Percentiles rank a stretch among this genome's conserved stretches.
Conservation (phyloP, 257 asterid genomes). For the Nyctanthes arbortristis region DNA sequence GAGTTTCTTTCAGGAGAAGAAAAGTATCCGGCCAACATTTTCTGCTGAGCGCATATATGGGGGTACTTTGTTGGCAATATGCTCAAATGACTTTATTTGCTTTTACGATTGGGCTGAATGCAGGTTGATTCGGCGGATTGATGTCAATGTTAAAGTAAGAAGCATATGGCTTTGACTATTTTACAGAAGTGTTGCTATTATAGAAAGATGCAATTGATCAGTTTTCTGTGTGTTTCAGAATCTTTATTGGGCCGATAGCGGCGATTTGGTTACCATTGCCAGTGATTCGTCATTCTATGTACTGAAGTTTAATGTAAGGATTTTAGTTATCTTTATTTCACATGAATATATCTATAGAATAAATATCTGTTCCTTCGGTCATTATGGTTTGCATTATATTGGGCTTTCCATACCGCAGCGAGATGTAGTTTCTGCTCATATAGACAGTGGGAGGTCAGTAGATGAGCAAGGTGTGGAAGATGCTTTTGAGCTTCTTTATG, state of each 20-base stretch:
- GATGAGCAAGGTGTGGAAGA: slow-evolving; percentile 98
- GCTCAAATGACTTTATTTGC: slow-evolving; percentile 88
- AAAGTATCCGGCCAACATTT: slow-evolving; percentile 92
- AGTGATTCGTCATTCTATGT: slow-evolving; percentile 82
- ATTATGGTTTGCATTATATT: slow-evolving; percentile 15
- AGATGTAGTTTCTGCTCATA: slow-evolving; percentile 88
- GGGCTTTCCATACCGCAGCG: slow-evolving; percentile 58
- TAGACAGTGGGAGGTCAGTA: slow-evolving; percentile 83
- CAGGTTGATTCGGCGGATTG: slow-evolving; percentile 86
- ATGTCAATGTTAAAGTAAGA: slow-evolving; percentile 89
- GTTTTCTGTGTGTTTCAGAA: slow-evolving; percentile 53
- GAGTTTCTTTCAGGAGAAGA: slow-evolving; percentile 76
- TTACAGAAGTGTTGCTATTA: slow-evolving; percentile 22
- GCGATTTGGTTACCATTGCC: slow-evolving; percentile 83
- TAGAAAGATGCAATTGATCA: slow-evolving; percentile 1
- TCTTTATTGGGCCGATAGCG: slow-evolving; percentile 95
- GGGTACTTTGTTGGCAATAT: slow-evolving; percentile 82
- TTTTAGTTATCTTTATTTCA: slow-evolving; percentile 21
- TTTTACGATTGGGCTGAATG: slow-evolving; percentile 95
- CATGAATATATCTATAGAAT: slow-evolving; percentile 12
- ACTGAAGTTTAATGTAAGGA: slow-evolving; percentile 71
- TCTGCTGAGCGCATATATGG: slow-evolving; percentile 92
- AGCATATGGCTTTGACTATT: slow-evolving; percentile 4
- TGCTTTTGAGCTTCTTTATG: slow-evolving; percentile 96
- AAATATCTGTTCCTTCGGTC: background rate